Conservation (phyloP, 306 rosid species). For the Canavalia gladiata region DNA sequence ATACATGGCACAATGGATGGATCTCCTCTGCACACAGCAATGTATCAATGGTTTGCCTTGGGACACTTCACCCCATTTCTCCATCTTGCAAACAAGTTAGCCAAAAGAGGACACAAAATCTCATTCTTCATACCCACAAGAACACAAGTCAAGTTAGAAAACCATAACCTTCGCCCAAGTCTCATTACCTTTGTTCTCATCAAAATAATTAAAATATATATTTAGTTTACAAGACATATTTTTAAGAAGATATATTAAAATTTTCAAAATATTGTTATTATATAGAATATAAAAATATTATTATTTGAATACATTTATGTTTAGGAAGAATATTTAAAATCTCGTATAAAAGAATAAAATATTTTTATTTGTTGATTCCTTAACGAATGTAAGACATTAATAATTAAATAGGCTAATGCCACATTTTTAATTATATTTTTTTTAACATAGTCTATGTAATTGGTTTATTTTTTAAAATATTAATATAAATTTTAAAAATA, state of each 20-base stretch:
- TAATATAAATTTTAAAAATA: no score
- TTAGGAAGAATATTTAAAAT: no score
- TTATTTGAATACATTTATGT: no score
- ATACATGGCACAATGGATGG: background rate
- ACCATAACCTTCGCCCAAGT: conserved; percentile 25
- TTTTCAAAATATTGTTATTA: no score
- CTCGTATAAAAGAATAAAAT: no score
- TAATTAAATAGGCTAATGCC: no score
- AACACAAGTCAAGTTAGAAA: conserved; percentile 27
- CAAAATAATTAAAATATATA: background rate
- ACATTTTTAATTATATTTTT: no score
- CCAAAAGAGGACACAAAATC: conserved; percentile 44
- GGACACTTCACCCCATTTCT: conserved; percentile 10
- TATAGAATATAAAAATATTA: no score
- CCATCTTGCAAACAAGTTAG: conserved; percentile 41
- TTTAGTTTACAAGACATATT: conserved; percentile 18
- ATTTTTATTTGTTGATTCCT: no score
- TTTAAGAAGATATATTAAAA: background rate
- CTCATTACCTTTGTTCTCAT: conserved; percentile 36
- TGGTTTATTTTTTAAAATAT: no score
- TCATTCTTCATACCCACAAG: conserved; percentile 42
- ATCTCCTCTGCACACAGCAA: conserved; percentile 18
- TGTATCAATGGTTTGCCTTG: conserved; percentile 45
- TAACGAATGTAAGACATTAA: no score
- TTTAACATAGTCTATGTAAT: no score